Evolutionary conservation across 371 early-diverging fungal genomes (phyloP).

Genomic region (Mortierella sp.): DNA sequence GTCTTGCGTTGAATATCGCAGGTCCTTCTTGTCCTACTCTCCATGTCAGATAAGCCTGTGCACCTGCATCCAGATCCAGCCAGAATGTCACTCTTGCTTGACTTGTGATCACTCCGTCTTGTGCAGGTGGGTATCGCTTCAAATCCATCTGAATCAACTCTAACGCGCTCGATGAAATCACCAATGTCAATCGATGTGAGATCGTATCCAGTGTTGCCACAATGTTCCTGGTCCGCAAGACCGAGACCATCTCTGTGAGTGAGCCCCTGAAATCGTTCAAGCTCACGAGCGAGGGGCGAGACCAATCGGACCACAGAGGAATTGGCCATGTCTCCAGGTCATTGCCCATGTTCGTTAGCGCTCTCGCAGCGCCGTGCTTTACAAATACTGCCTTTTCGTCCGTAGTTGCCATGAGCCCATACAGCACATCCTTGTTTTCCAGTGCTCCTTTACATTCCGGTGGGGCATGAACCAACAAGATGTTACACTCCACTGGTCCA

Average conservation of each 20-base stretch:
- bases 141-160: constrained; percentile 38
- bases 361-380: constrained; percentile 45
- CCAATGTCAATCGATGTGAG: constrained; percentile 37
- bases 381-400: constrained; percentile 46
- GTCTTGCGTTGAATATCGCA: constrained; percentile 47
- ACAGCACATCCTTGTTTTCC: constrained; percentile 49
- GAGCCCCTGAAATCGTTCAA: constrained; percentile 36
- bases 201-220: constrained; percentile 47
- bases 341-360: constrained; percentile 50
- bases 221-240: constrained; percentile 36
- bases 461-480: constrained; percentile 38
- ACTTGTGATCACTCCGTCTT: constrained; percentile 23
- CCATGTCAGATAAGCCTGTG: constrained; percentile 51
- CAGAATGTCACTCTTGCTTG: constrained; percentile 27
- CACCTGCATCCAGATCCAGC: constrained; percentile 47
- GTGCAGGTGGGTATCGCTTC: constrained; percentile 35
- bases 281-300: constrained; percentile 21
- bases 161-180: constrained; percentile 32
- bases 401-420: constrained; percentile 41
- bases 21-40: constrained; percentile 39
- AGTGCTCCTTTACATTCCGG: constrained; percentile 34
- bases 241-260: constrained; percentile 28
- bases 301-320: constrained; percentile 54
- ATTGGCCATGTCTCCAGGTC: constrained; percentile 52
- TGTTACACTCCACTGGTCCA: constrained; percentile 23